Evolutionary conservation across 78 protist genomes (phyloP), one percentile per base, ranked within the genome.

Genomic region (Emiliania huxleyi): DNA sequence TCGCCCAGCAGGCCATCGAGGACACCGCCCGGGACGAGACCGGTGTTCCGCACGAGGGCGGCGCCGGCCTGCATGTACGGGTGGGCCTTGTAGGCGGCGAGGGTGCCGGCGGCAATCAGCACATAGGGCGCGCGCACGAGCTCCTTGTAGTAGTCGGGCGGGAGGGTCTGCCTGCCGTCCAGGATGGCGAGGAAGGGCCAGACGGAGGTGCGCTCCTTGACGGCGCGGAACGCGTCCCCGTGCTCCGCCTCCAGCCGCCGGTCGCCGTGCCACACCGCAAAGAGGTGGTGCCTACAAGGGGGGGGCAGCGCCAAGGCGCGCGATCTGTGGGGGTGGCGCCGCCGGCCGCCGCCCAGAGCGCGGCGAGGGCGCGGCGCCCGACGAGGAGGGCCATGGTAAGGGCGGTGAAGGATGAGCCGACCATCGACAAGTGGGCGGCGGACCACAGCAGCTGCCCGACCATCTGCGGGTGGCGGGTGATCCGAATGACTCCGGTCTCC

Each of bases 401-500:
- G 23, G 29, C n/a, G 2, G 62, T 85, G 90, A 85, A 85, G n/a
- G 71, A 15, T 3, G 90, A 26, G n/a, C 90, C 90, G 11, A 85
- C 29, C 90, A 4, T 15, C 19, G 44, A 29, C 18, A 44, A 2
- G 71, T 85, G 90, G 18, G 90, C 90, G 3, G 44, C 44, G 2
- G 45, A 48, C 90, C 90, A 85, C 45, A 85, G 33, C 29, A 23
- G 35, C 55, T 85, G 90, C 21, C 90, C 90, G 1, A 48, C 71
- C 71, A 85, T 46, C 43, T 85, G 90, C 44, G 90, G 90, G 69
- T 85, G 90, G 90, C 90, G 90, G 12, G 90, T 48, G 90, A 85
- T 85, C 22, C 90, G 71, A 21, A 48, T 48, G 62, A 85, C 18
- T 6, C 90, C 90, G 0, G 62, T 35, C 69, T 85, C 90, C 71